Evolutionary conservation across 768 basidiomycete genomes (phyloP).

Genomic region (Calocybe indica): DNA sequence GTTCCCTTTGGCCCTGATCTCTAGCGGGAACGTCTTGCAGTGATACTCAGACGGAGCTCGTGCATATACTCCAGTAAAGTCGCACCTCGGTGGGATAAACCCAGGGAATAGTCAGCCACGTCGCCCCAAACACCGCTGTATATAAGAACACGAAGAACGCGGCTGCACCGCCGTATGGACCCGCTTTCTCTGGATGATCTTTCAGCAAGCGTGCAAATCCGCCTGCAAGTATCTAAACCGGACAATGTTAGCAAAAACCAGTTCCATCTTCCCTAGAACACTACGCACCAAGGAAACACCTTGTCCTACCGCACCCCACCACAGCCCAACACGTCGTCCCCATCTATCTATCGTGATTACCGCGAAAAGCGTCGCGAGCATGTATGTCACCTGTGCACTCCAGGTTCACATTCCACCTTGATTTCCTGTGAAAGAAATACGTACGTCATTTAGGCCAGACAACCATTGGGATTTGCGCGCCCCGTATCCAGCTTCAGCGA

Average conservation of each 20-base stretch:
- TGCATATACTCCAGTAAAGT: background rate
- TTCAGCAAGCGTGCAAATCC: constrained; percentile 34
- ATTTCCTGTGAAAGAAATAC: background rate
- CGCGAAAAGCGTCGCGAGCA: constrained; percentile 33
- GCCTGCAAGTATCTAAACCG: constrained; percentile 28
- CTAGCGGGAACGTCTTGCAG: constrained; percentile 34
- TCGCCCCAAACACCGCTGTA: constrained; percentile 37
- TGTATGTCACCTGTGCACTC: constrained; percentile 30
- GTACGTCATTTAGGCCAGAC: constrained; percentile 36
- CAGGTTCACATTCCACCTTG: background rate
- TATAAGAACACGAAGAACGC: constrained; percentile 39
- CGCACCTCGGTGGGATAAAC: constrained; percentile 24
- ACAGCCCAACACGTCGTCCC: constrained; percentile 36
- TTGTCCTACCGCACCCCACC: constrained; percentile 40
- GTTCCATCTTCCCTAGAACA: background rate
- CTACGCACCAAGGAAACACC: constrained; percentile 21
- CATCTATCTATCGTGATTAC: constrained; percentile 37
- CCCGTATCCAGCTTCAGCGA: constrained; percentile 35
- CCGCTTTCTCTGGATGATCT: constrained; percentile 32
- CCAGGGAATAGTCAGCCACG: constrained; percentile 41
- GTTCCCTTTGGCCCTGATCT: constrained; percentile 38
- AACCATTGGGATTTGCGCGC: constrained; percentile 38
- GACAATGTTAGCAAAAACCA: background rate
- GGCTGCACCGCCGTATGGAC: constrained; percentile 34
- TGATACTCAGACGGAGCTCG: background rate